phyloP scores from a whole-genome alignment of 2,329 filamentous ascomycete species.

The Lojkania enalia region DNA sequence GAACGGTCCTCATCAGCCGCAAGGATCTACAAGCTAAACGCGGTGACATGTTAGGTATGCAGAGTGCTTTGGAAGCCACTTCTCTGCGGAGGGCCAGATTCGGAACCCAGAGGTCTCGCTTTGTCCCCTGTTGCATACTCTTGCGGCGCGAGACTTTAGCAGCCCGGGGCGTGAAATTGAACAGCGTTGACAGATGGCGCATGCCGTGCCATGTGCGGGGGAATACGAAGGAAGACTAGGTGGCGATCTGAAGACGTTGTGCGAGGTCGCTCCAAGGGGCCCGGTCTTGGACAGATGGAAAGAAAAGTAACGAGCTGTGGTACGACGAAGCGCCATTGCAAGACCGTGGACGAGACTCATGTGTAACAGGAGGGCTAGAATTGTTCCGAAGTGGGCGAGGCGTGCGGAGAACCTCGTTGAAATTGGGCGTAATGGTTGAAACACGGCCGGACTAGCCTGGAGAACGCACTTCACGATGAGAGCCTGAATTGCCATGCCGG shows the following conservation, averaged over 20 bases:
- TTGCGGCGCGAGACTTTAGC: not conserved
- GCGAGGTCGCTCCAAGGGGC: conserved; percentile 21
- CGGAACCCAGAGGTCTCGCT: not conserved
- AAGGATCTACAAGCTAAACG: conserved; percentile 11
- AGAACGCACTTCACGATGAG: too few species aligned
- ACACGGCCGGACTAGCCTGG: conserved; percentile 6
- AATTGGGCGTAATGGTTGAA: conserved; percentile 10
- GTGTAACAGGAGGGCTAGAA: conserved; percentile 10
- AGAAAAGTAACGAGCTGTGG: conserved; percentile 13
- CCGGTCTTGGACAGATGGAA: conserved; percentile 10
- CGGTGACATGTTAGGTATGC: conserved; percentile 1
- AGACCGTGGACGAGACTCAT: conserved; percentile 15
- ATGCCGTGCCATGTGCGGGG: conserved; percentile 33
- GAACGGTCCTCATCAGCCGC: conserved; percentile 6
- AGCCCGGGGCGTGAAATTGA: conserved; percentile 7
- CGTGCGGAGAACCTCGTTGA: conserved; percentile 21
- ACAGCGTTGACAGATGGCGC: conserved; percentile 29
- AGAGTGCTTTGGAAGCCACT: too few species aligned
- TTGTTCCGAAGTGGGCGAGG: conserved; percentile 15
- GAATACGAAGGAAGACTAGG: conserved; percentile 15
- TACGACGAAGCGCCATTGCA: conserved; percentile 13
- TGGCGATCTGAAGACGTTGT: conserved; percentile 17
- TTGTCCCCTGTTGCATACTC: not conserved
- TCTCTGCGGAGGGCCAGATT: conserved; percentile 3
- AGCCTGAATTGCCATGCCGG: too few species aligned